Conservation (phyloP, 1,284 basidiomycete genomes). For the Microbotryum silenes-acaulis region DNA sequence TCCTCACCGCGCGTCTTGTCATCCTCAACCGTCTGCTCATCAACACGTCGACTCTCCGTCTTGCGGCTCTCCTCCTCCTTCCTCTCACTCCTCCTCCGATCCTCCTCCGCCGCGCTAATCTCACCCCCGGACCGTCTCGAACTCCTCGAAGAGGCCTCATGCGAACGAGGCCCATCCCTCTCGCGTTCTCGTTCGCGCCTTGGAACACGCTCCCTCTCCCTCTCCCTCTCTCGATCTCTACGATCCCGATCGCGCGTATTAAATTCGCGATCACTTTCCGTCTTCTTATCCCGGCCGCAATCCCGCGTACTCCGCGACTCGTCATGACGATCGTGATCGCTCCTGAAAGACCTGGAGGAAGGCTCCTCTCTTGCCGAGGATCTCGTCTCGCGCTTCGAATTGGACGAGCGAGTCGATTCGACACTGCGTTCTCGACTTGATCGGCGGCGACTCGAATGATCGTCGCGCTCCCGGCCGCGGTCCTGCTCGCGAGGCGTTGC, state of each 20-base stretch:
- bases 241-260: conserved; percentile 25
- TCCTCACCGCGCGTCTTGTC: no score
- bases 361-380: not conserved
- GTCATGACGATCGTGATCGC: not conserved
- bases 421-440: conserved; percentile 9
- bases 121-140: conserved; percentile 5
- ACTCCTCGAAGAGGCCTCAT: conserved; percentile 38
- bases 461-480: conserved; percentile 43
- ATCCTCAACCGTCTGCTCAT: no score
- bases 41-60: conserved; percentile 18
- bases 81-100: conserved; percentile 31
- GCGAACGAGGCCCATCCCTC: conserved; percentile 45
- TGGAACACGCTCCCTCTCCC: conserved; percentile 34
- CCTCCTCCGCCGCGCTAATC: conserved; percentile 11
- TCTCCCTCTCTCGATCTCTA: conserved; percentile 22
- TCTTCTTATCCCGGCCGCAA: conserved; percentile 30
- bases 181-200: conserved; percentile 47
- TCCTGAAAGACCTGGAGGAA: not conserved
- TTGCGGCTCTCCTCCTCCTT: not conserved
- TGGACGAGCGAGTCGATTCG: conserved; percentile 8
- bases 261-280: conserved; percentile 2
- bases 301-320: not conserved
- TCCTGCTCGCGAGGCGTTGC: conserved; percentile 40
- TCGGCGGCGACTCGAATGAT: conserved; percentile 3
- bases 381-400: no score